phyloP scores from a whole-genome alignment of 31 red algal species.

The Pterothamnion heteromorphum region DNA sequence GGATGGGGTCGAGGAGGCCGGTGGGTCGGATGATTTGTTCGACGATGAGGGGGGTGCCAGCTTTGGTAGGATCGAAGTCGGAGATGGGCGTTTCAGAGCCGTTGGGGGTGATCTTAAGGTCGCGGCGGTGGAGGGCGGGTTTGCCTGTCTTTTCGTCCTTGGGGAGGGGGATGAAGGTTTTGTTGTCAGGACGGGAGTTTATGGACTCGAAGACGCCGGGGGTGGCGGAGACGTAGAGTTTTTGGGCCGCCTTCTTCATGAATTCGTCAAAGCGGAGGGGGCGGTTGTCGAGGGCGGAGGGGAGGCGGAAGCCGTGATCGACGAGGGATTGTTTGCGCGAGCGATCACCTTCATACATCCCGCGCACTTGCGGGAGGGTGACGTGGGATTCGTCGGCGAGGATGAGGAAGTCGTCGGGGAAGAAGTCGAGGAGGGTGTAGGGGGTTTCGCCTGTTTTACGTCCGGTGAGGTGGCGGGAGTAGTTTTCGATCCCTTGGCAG shows the following conservation, averaged over 20 bases:
- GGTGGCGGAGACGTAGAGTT: constrained; percentile 82
- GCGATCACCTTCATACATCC: constrained; percentile 72
- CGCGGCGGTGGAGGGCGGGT: too few relatives aligned
- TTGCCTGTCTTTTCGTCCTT: too few relatives aligned
- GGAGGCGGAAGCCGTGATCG: constrained; percentile 77
- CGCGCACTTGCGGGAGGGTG: constrained; percentile 76
- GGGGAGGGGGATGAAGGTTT: too few relatives aligned
- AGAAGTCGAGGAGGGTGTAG: constrained; percentile 74
- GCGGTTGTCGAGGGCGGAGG: constrained; percentile 79
- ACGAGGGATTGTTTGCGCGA: constrained; percentile 75
- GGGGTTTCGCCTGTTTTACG: constrained; percentile 47
- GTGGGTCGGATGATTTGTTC: constrained; percentile 84
- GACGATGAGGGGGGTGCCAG: too few relatives aligned
- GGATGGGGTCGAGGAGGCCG: constrained; percentile 67
- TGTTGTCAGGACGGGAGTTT: not conserved
- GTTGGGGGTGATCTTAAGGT: too few relatives aligned
- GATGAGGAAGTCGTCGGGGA: constrained; percentile 62
- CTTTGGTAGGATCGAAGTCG: too few relatives aligned
- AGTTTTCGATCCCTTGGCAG: constrained; percentile 85
- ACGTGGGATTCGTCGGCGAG: constrained; percentile 90
- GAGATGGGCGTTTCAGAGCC: too few relatives aligned
- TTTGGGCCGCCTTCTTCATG: constrained; percentile 63
- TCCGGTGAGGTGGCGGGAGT: constrained; percentile 64
- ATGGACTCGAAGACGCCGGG: constrained; percentile 67
- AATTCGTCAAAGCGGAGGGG: constrained; percentile 73